These are phyloP conservation scores for Gracilaria domingensis DNA, from an alignment of 23 red algal species.

Conservation along the genomic window DNA sequence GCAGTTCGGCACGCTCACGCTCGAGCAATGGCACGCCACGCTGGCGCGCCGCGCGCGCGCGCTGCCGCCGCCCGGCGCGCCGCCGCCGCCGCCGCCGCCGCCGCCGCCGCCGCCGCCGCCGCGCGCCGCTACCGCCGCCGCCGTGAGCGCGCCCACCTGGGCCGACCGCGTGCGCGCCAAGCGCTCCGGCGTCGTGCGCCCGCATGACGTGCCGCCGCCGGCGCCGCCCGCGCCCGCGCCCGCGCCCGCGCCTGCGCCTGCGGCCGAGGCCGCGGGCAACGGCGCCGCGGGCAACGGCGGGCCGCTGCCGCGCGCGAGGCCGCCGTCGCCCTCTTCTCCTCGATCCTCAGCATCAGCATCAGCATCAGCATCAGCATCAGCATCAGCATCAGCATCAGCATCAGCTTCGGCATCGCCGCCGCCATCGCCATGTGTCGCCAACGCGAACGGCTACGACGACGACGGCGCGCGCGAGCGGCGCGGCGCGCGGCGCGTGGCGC, in stretches of 20 bases:
- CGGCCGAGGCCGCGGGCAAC: neutral
- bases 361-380: no score
- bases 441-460: neutral
- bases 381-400: no score
- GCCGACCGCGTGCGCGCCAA: constrained; percentile 29
- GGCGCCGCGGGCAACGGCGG: neutral
- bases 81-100: neutral
- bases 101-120: neutral
- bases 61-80: neutral
- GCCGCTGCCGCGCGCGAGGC: no score
- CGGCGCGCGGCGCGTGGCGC: constrained; percentile 6
- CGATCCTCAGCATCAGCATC: no score
- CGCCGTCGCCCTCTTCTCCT: no score
- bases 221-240: neutral
- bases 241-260: neutral
- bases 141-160: constrained; percentile 28
- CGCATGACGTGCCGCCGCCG: constrained; percentile 18
- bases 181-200: constrained; percentile 12
- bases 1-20: constrained; percentile 63
- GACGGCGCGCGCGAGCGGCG: neutral
- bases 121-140: neutral
- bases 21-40: constrained; percentile 40
- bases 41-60: constrained; percentile 7
- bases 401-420: no score
- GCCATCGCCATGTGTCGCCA: no score